These are phyloP conservation scores for Boehmeria nivea DNA, from an alignment of 306 rosid species.

Conservation along the genomic window DNA sequence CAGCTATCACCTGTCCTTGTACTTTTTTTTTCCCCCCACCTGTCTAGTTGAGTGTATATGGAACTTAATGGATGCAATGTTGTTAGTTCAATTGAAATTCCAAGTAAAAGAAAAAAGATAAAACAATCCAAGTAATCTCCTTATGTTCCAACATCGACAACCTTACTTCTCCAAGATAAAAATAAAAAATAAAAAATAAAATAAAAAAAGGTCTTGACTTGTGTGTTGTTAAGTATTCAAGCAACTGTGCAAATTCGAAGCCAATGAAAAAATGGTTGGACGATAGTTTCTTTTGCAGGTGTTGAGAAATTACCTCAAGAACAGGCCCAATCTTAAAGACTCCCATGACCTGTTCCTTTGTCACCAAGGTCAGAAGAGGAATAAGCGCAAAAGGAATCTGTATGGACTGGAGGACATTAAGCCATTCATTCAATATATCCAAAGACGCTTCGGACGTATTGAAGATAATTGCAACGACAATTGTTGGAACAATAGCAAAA, in stretches of 20 bases:
- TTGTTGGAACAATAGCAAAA: slow-evolving; percentile 82
- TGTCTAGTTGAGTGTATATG: too few relatives aligned
- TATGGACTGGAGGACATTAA: slow-evolving; percentile 83
- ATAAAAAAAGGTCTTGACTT: too few relatives aligned
- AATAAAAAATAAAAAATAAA: background rate
- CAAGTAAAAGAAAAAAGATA: too few relatives aligned
- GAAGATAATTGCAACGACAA: slow-evolving; percentile 64
- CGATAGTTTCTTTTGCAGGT: background rate
- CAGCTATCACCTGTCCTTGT: too few relatives aligned
- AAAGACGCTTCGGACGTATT: slow-evolving; percentile 66
- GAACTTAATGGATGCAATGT: too few relatives aligned
- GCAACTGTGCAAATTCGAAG: too few relatives aligned
- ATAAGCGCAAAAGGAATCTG: slow-evolving; percentile 90
- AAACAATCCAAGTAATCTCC: too few relatives aligned
- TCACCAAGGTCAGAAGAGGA: slow-evolving; percentile 80
- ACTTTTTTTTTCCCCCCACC: too few relatives aligned
- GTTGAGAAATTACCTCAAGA: slow-evolving; percentile 50
- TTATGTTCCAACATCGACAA: too few relatives aligned
- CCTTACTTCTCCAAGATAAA: background rate
- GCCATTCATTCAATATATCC: slow-evolving; percentile 86
- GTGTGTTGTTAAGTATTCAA: too few relatives aligned
- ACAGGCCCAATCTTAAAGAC: slow-evolving; percentile 70
- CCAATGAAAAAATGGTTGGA: background rate
- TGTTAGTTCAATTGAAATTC: too few relatives aligned
- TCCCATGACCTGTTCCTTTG: slow-evolving; percentile 81